A percentile compares a stretch with the other conserved stretches of the same genome.
Conservation (phyloP, 768 basidiomycete species). For the Rhodotorula graminis region DNA sequence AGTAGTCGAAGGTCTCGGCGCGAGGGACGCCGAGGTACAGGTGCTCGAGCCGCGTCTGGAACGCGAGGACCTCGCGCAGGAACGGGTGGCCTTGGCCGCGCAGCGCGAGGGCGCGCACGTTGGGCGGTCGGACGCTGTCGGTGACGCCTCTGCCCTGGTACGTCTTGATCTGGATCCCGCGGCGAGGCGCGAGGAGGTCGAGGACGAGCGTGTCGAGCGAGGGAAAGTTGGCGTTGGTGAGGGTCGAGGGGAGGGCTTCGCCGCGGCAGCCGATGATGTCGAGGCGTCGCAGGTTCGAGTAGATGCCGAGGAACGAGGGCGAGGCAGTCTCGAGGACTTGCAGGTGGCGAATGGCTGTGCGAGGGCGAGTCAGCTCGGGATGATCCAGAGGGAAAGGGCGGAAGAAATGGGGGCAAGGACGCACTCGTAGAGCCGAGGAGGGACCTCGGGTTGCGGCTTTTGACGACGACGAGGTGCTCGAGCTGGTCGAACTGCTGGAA, state of each 20-base stretch:
- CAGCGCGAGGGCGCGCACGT: neutral
- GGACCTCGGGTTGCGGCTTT: neutral
- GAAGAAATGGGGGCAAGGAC: neutral
- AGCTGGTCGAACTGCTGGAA: neutral
- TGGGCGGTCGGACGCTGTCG: neutral
- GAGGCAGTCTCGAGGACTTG: neutral
- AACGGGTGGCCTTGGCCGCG: neutral
- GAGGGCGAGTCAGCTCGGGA: too few species aligned
- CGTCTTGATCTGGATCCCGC: fast-evolving
- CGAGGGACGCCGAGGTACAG: neutral
- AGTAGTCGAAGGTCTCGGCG: fast-evolving
- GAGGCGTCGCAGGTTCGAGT: neutral
- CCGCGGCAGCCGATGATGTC: neutral
- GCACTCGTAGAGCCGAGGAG: neutral
- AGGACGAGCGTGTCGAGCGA: neutral
- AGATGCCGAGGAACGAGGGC: neutral
- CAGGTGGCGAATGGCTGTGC: neutral
- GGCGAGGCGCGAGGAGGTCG: neutral
- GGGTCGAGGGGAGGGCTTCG: neutral
- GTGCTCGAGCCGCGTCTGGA: neutral
- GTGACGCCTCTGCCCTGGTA: fast-evolving
- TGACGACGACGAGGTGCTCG: neutral
- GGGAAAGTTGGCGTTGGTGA: neutral
- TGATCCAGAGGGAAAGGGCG: too few species aligned
- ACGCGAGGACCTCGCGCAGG: neutral